Conservation (phyloP, 768 basidiomycete species). For the Pleurotus citrinopileatus region DNA sequence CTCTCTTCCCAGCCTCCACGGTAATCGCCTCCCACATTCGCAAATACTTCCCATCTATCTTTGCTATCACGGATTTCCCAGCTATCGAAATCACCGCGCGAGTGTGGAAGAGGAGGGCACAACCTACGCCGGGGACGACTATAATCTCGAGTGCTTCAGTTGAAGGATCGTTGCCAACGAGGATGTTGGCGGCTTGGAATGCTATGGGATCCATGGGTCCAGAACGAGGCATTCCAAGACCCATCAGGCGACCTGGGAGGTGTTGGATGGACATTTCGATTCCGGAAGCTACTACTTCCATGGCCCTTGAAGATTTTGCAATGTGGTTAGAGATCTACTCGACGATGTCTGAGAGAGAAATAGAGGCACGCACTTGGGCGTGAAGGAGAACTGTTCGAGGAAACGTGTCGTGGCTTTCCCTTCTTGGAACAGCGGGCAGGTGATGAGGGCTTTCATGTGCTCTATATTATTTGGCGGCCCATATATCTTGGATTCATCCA, state of each 20-base stretch:
- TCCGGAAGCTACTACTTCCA: slow-evolving; percentile 54
- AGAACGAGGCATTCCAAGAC: slow-evolving; percentile 57
- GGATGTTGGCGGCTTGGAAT: slow-evolving; percentile 51
- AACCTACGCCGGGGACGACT: slow-evolving; percentile 38
- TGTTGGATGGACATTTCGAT: slow-evolving; percentile 60
- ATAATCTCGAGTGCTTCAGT: slow-evolving; percentile 58
- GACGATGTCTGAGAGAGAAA: too few relatives aligned
- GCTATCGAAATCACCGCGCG: slow-evolving; percentile 52
- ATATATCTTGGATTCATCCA: slow-evolving; percentile 39
- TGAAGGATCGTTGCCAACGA: slow-evolving; percentile 49
- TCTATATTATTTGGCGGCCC: slow-evolving; percentile 63
- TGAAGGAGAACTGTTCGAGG: slow-evolving; percentile 40
- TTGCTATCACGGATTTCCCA: slow-evolving; percentile 43
- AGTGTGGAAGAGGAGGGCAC: slow-evolving; percentile 48
- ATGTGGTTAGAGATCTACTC: too few relatives aligned
- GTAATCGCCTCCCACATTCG: slow-evolving; percentile 48
- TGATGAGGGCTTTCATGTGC: slow-evolving; percentile 45
- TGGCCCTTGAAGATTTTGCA: slow-evolving; percentile 27
- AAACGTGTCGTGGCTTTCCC: slow-evolving; percentile 50
- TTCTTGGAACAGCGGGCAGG: slow-evolving; percentile 30
- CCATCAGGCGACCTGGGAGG: slow-evolving; percentile 48
- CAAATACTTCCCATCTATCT: slow-evolving; percentile 33
- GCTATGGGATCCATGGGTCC: slow-evolving; percentile 66
- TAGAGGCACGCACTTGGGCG: slow-evolving; percentile 30
- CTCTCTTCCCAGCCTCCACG: slow-evolving; percentile 40